A percentile compares a stretch with the other conserved stretches of the same genome.
Evolutionary conservation across 176 grass and related monocot species (phyloP).

Genomic region (bread wheat (Triticum aestivum)): IWGSC_CS_RefSeq_v2.1 NC_057811.1:467374695-467375194

Average conservation of each 20-base stretch:
- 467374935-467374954: background rate
- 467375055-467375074: too few species aligned
- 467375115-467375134: too few species aligned
- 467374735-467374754: conserved; percentile 61
- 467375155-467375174: too few species aligned
- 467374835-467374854: conserved; percentile 51
- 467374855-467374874: conserved; percentile 54
- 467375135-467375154: too few species aligned
- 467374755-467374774: conserved; percentile 53
- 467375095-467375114: too few species aligned
- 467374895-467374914: conserved; percentile 37
- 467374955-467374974: background rate
- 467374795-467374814: conserved; percentile 57
- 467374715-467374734: conserved; percentile 47
- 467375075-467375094: too few species aligned
- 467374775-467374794: conserved; percentile 39
- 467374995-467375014: conserved; percentile 36
- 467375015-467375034: conserved; percentile 43
- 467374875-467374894: conserved; percentile 32
- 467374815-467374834: conserved; percentile 47
- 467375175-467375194: too few species aligned
- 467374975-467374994: conserved; percentile 13
- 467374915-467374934: conserved; percentile 51
- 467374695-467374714: conserved; percentile 44
- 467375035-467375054: conserved; percentile 7